A percentile compares a stretch with the other conserved stretches of the same genome.
Conservation (phyloP, 208 protist genomes). For the Tritrichomonas foetus region DNA sequence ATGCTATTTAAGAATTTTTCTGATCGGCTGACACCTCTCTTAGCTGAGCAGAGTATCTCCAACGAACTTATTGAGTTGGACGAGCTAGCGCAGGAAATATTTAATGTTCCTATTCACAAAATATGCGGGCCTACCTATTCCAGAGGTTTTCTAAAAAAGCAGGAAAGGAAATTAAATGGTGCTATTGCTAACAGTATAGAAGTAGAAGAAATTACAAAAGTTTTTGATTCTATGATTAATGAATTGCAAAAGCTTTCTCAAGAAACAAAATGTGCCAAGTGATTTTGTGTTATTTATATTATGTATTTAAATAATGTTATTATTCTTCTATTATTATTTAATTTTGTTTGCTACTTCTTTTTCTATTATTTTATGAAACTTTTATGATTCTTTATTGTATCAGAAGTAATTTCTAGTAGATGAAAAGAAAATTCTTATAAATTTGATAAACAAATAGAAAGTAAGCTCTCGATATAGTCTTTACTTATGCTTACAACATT, state of each 20-base stretch:
- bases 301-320: no score
- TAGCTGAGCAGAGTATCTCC: neutral
- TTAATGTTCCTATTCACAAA: slow-evolving; percentile 9
- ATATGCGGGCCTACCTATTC: neutral
- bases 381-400: no score
- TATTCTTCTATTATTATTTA: no score
- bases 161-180: neutral
- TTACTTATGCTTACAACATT: no score
- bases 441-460: no score
- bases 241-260: neutral
- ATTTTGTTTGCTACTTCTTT: no score
- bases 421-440: no score
- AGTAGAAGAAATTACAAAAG: neutral
- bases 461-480: no score
- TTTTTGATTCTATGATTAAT: neutral
- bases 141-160: neutral
- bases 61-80: neutral
- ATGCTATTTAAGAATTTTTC: neutral
- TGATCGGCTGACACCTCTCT: neutral
- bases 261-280: neutral
- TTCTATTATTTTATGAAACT: no score
- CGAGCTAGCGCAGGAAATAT: neutral
- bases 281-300: no score
- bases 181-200: neutral
- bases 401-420: no score